Base-by-base conservation (phyloP, 2,329 filamentous ascomycete species). In the Penicillium paneum region DNA sequence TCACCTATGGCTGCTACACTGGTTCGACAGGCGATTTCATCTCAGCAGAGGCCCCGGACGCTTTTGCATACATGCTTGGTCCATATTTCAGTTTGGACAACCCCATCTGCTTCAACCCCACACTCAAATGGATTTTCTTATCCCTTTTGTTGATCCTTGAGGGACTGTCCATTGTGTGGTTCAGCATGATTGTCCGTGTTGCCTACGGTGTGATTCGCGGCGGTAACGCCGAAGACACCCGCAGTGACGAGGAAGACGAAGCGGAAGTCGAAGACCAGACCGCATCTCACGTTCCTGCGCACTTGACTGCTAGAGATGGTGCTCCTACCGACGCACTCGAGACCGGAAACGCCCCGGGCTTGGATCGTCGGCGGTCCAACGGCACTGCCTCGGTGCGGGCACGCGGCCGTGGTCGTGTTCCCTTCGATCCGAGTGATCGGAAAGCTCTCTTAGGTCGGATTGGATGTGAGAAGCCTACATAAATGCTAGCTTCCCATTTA, bases 371-470 rank as follows among this genome's bases (percentile, higher is more conserved):
- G 38, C 65, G 68, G 54, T 65, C 69, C 19, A 74, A 71, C 49
- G 67, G 68, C 15, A 60, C 72, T n/a, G 60, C 62, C 3, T 62
- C 67, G 12, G 64, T 70, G 40, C 70, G 71, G 39, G 68, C 70
- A 32, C 68, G 70, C 8, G 65, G 68, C n/a, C 70, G 72, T 35
- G 71, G 72, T 34, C 67, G 71, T 32, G 69, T 74, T 43, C 71
- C 67, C 31, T 67, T 75, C 49, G 72, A 75, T 42, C 72, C 72
- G 52, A 73, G 70, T 58, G 74, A 76, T 44, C 69, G 71, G 32
- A 94, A 93, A 78, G 90, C 92, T 71, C 77, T 94, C 61, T 79
- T 94, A 49, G 88, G 89, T 41, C 81, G 90, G 49, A 94, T 94
- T 67, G 90, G 90, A 45, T 94, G 90, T 71, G 88, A 91, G 72